Evolutionary conservation across 805 yeast species (phyloP).

Genomic region (Candida tallmaniae): DNA sequence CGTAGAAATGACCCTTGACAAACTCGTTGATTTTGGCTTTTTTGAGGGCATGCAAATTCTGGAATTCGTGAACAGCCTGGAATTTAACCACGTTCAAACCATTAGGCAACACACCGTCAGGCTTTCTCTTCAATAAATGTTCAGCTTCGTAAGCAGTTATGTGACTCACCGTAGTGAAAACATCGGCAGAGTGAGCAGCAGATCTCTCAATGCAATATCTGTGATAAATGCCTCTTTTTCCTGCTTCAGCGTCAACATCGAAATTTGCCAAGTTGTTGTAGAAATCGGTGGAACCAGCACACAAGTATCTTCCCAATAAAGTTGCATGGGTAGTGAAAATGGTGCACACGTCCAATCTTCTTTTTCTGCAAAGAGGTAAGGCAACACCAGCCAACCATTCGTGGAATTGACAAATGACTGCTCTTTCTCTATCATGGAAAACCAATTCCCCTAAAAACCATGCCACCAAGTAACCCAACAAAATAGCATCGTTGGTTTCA

Average conservation of each 20-base stretch:
- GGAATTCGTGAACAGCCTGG: constrained; percentile 97
- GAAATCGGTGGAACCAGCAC: constrained; percentile 96
- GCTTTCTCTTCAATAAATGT: constrained; percentile 88
- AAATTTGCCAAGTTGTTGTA: constrained; percentile 84
- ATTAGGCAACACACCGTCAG: constrained; percentile 96
- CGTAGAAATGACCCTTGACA: constrained; percentile 95
- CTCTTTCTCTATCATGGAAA: constrained; percentile 77
- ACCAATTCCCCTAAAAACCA: constrained; percentile 96
- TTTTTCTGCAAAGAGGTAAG: constrained; percentile 83
- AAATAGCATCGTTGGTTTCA: constrained; percentile 89
- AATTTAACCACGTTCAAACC: constrained; percentile 94
- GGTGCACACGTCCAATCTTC: constrained; percentile 90
- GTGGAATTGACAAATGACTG: constrained; percentile 91
- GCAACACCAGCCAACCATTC: constrained; percentile 99
- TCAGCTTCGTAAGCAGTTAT: constrained; percentile 96
- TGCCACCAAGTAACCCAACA: constrained; percentile 89
- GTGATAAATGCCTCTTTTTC: constrained; percentile 95
- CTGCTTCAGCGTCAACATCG: constrained; percentile 97
- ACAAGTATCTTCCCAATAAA: constrained; percentile 84
- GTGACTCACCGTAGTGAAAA: constrained; percentile 94
- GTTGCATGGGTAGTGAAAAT: constrained; percentile 98
- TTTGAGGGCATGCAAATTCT: constrained; percentile 86
- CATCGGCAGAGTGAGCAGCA: constrained; percentile 94
- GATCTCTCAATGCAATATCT: constrained; percentile 95
- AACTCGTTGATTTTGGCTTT: constrained; percentile 93